Percentiles rank a stretch among this genome's conserved stretches.
phyloP scores from a whole-genome alignment of 352 stramenopile species.

The Phytophthora melonis region DNA sequence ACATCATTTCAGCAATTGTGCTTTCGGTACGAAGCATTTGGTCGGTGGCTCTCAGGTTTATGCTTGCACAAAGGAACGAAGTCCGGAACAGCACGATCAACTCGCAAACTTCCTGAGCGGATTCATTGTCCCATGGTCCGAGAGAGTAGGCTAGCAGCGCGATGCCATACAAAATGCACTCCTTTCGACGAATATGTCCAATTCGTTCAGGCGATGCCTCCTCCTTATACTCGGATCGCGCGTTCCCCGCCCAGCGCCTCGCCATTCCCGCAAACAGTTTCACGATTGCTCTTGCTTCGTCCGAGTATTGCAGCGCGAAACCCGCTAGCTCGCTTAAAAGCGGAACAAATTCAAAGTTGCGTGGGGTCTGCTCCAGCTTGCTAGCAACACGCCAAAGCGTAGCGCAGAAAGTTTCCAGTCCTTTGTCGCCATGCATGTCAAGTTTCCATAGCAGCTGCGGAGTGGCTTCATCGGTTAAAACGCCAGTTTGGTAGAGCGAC shows the following conservation, averaged over 20 bases:
- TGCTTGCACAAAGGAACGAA: slow-evolving; percentile 35
- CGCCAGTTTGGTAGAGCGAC: slow-evolving; percentile 60
- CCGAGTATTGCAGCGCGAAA: slow-evolving; percentile 42
- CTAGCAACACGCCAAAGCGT: slow-evolving; percentile 27
- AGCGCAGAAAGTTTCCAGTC: slow-evolving; percentile 29
- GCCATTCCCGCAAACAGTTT: slow-evolving; percentile 38
- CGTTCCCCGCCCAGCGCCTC: slow-evolving; percentile 41
- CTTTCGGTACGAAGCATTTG: slow-evolving; percentile 29
- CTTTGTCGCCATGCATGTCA: slow-evolving; percentile 38
- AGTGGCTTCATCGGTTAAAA: slow-evolving; percentile 37
- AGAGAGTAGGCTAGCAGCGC: slow-evolving; percentile 46
- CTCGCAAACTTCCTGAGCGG: slow-evolving; percentile 47
- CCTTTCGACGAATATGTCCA: slow-evolving; percentile 40
- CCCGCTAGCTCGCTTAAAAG: slow-evolving; percentile 48
- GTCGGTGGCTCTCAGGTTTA: slow-evolving; percentile 28
- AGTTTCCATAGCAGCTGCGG: slow-evolving; percentile 49
- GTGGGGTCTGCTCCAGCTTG: slow-evolving; percentile 41
- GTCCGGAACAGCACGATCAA: slow-evolving; percentile 59
- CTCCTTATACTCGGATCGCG: background rate
- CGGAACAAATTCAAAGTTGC: slow-evolving; percentile 39
- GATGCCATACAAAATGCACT: slow-evolving; percentile 57
- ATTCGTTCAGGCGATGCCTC: background rate
- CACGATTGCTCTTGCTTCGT: slow-evolving; percentile 19
- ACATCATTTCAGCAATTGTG: slow-evolving; percentile 51
- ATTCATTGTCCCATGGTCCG: slow-evolving; percentile 16